These are phyloP conservation scores for Boletus calvinii DNA, from an alignment of 1,284 basidiomycete species.

Conservation along the genomic window DNA sequence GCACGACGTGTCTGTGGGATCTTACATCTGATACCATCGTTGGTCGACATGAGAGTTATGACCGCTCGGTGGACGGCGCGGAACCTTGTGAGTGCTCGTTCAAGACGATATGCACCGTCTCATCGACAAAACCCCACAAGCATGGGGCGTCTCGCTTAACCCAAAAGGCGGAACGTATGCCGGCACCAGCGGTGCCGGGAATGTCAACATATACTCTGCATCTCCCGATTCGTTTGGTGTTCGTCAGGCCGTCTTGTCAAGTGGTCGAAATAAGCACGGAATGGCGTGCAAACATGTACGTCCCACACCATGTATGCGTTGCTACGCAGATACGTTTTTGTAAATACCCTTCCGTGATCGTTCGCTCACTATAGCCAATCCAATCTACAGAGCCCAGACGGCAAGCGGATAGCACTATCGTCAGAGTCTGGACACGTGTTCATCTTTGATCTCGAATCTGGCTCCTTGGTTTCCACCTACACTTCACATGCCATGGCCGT, in stretches of 20 bases:
- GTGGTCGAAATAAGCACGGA: constrained; percentile 78
- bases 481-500: constrained; percentile 85
- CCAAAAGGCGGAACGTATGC: constrained; percentile 74
- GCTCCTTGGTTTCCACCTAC: constrained; percentile 64
- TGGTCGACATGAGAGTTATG: constrained; percentile 72
- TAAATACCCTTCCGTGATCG: neutral
- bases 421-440: constrained; percentile 81
- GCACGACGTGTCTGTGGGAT: constrained; percentile 73
- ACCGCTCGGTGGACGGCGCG: constrained; percentile 49
- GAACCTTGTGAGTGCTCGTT: constrained; percentile 63
- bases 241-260: constrained; percentile 53
- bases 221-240: constrained; percentile 61
- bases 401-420: constrained; percentile 72
- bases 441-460: constrained; percentile 73
- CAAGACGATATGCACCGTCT: neutral
- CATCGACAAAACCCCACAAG: constrained; percentile 38
- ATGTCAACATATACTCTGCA: constrained; percentile 65
- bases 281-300: constrained; percentile 78
- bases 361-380: constrained; percentile 13
- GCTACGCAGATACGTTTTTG: constrained; percentile 2
- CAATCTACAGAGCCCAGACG: constrained; percentile 74
- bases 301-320: constrained; percentile 21
- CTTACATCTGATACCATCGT: constrained; percentile 55
- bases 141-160: constrained; percentile 80
- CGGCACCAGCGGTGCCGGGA: constrained; percentile 74